Conservation (phyloP, 148 eudicot species). For the Agrostemma githago region DNA sequence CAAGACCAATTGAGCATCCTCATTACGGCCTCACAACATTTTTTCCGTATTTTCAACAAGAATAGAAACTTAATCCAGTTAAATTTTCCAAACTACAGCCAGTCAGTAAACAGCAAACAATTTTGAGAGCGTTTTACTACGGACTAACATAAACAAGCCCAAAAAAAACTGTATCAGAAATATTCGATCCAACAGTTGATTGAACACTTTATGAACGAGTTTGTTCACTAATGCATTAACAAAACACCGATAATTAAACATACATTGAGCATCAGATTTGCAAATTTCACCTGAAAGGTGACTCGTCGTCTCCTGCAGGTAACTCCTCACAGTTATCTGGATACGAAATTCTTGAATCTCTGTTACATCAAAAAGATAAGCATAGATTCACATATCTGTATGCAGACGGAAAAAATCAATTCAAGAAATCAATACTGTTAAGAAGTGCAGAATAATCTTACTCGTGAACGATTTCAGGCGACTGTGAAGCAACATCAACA, state of each 20-base stretch:
- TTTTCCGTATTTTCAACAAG: background rate
- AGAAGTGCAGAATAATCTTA: background rate
- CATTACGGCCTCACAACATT: too few relatives aligned
- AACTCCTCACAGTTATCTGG: constrained; percentile 14
- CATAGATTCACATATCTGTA: background rate
- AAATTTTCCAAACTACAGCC: background rate
- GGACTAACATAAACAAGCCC: background rate
- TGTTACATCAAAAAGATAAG: constrained; percentile 1
- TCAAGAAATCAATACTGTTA: background rate
- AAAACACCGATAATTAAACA: background rate
- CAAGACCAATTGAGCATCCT: too few relatives aligned
- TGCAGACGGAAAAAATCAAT: background rate
- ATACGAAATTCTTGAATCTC: constrained; percentile 21
- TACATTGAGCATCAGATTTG: background rate
- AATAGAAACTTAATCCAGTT: background rate
- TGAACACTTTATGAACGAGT: background rate
- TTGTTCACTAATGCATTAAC: background rate
- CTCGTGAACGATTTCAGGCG: constrained; percentile 8
- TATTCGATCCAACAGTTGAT: background rate
- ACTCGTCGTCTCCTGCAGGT: constrained; percentile 21
- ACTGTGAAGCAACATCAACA: background rate
- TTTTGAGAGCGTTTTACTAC: background rate
- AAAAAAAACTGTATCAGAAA: background rate
- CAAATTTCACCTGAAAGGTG: constrained; percentile 23
- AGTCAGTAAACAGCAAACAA: background rate